Conservation (phyloP, 148 eudicot species). For the Gaultheria prostrata region DNA sequence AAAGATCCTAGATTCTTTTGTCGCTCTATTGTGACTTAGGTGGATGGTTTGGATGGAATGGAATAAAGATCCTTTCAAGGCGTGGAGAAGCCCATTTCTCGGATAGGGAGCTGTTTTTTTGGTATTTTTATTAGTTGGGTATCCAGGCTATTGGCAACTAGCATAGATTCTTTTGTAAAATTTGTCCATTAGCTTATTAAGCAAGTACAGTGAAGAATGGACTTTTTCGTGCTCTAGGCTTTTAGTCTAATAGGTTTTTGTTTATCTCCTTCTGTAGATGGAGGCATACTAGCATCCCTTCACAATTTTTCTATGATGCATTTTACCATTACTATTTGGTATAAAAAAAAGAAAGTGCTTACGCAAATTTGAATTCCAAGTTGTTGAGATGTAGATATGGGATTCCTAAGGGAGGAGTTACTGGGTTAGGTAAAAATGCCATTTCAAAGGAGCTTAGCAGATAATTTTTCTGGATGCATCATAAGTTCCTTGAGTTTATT, state of each 20-base stretch:
- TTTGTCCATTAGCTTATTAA: too few species aligned
- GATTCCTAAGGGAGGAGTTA: background rate
- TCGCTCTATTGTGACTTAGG: too few species aligned
- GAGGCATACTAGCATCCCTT: background rate
- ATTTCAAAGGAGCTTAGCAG: slow-evolving; percentile 1
- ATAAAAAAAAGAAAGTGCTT: background rate
- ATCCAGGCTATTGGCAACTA: too few species aligned
- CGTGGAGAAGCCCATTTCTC: background rate
- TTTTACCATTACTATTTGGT: background rate
- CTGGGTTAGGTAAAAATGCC: background rate
- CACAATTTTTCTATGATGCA: background rate
- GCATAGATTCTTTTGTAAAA: too few species aligned
- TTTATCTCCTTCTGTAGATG: background rate
- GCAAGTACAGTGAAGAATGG: background rate
- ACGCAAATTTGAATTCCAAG: background rate
- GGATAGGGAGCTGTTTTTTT: background rate
- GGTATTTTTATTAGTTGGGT: too few species aligned
- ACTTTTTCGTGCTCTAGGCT: background rate
- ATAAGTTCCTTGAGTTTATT: background rate
- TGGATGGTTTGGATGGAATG: background rate
- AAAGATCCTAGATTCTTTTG: background rate
- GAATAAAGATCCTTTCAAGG: too few species aligned
- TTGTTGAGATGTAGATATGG: background rate
- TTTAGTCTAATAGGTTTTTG: background rate
- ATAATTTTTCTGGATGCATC: background rate